Base-by-base conservation (phyloP, 2,329 filamentous ascomycete genomes). In the Talaromyces rugulosus region DNA sequence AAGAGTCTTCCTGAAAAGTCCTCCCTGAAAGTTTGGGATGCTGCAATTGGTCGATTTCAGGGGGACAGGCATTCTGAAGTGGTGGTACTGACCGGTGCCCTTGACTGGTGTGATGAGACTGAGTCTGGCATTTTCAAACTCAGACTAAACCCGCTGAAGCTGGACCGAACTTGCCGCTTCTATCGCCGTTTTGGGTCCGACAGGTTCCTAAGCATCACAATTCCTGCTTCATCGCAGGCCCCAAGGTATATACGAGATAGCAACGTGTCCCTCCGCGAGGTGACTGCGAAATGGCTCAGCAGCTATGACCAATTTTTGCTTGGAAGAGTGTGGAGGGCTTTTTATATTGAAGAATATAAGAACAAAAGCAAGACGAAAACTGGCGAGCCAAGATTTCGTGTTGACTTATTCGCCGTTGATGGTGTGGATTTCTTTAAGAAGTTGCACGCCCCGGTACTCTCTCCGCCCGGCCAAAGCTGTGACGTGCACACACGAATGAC, bases 121-220 rank as follows among this genome's bases (percentile, higher is more conserved):
- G 71, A 77, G 47, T 59, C 67, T 4, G 72, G 75, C 0, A 69
- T 77, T 5, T 72, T 81, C 36, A 74, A 74, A 42, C 64, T 82
- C 33, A 72, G 60, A 14, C 66, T 81, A 28, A 77, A 78, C 28
- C 74, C 79, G 0, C 66, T 81, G 1, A 77, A 75, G 56, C 64
- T 73, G 4, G 79, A 81, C 23, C 60, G 70, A 56, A 75, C 77
- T 11, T 80, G 78, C 68, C 78, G 80, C 1, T 77, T 82, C 36
- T 72, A 77, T 56, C 73, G 80, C 23, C 74, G 77, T 33, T 81
- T 80, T 65, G 80, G 80, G 4, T 75, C 75, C 5, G 79, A 81
- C 68, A 70, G 80, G 33, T 82, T 81, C 61, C 66, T 81, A 14
- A 74, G 75, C 31, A 56, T 82, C 14, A 75, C 71, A 1, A 65